Conservation (phyloP, 2,329 filamentous ascomycete species). For the Ceratocystis colombiana region DNA sequence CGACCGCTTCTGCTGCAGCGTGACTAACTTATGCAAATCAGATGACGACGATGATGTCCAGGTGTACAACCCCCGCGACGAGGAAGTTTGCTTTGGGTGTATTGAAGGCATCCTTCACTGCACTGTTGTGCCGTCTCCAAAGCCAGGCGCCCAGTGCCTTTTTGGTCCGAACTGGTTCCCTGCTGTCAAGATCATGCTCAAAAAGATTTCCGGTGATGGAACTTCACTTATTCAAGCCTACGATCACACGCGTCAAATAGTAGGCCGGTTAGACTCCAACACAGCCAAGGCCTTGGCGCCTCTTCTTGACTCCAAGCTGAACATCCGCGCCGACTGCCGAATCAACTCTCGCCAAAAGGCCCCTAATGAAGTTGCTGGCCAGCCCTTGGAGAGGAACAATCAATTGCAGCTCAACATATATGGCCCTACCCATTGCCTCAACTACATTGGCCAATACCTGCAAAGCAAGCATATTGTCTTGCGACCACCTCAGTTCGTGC, state of each 20-base stretch:
- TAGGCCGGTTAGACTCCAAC: conserved; percentile 63
- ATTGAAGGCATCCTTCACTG: conserved; percentile 60
- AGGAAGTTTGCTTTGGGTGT: conserved; percentile 74
- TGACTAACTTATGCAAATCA: conserved; percentile 30
- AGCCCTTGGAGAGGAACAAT: conserved; percentile 50
- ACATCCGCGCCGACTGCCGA: conserved; percentile 61
- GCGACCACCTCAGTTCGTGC: conserved; percentile 53
- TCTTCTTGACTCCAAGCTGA: conserved; percentile 57
- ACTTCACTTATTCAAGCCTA: conserved; percentile 58
- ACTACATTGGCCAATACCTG: conserved; percentile 46
- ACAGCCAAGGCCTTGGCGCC: conserved; percentile 59
- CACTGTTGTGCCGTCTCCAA: conserved; percentile 57
- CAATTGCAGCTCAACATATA: conserved; percentile 67
- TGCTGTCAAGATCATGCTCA: conserved; percentile 61
- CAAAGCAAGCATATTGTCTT: conserved; percentile 51
- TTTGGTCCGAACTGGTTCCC: conserved; percentile 56
- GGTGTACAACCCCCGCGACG: conserved; percentile 49
- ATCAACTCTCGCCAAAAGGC: conserved; percentile 57
- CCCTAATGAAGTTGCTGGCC: conserved; percentile 54
- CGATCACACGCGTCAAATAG: conserved; percentile 60
- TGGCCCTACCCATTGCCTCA: conserved; percentile 57
- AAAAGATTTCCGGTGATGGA: conserved; percentile 46
- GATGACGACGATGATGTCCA: conserved; percentile 51
- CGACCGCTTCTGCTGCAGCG: conserved; percentile 27
- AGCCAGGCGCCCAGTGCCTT: conserved; percentile 50